Percentiles rank a stretch among this genome's conserved stretches.
Conservation (phyloP, 257 asterid species). For the Jaltomata sinuosa region DNA sequence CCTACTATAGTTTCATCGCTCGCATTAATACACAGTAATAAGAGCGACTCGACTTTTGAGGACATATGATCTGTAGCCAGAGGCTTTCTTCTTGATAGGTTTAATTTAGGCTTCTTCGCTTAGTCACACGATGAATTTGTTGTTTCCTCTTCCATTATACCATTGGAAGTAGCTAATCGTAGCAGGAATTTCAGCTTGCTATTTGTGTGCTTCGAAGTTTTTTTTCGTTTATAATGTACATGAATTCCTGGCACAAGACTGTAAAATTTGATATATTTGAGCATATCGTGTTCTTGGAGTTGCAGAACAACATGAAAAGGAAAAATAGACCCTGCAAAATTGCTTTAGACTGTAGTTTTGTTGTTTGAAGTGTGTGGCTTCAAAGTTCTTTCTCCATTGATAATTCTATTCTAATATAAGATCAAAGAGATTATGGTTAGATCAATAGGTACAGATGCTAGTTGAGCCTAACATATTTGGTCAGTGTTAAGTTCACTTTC, state of each 20-base stretch:
- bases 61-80: background rate
- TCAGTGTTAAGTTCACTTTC: background rate
- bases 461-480: background rate
- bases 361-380: background rate
- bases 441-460: background rate
- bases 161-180: background rate
- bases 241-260: background rate
- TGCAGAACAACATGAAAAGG: background rate
- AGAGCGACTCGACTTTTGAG: background rate
- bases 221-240: background rate
- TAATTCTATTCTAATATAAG: background rate
- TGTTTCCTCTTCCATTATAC: background rate
- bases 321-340: background rate
- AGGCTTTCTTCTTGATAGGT: background rate
- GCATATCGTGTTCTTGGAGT: background rate
- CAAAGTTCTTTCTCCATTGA: background rate
- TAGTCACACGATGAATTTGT: background rate
- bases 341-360: background rate
- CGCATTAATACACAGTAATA: too few species aligned
- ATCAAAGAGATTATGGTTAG: background rate
- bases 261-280: background rate
- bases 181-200: background rate
- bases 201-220: background rate
- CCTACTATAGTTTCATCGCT: too few species aligned
- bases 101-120: background rate